A percentile compares a stretch with the other conserved stretches of the same genome.
Evolutionary conservation across 805 yeast species (phyloP).

Genomic region (Naumovozyma baii): DNA sequence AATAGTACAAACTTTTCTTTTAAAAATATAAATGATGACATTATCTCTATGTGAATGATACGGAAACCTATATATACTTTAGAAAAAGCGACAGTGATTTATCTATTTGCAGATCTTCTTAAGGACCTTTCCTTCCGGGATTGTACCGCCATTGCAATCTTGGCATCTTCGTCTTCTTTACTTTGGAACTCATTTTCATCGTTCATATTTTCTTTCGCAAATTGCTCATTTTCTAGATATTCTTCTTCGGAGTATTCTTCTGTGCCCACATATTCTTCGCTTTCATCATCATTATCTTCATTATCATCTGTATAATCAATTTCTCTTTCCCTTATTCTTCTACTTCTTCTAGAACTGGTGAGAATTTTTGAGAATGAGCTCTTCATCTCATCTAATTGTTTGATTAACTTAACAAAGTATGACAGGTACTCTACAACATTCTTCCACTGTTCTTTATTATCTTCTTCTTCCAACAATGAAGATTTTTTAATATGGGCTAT

Average conservation of each 20-base stretch:
- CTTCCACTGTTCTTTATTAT: neutral
- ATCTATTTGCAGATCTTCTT: neutral
- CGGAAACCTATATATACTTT: constrained; percentile 7
- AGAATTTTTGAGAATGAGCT: neutral
- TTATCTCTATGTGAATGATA: too few species aligned
- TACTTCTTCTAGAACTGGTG: neutral
- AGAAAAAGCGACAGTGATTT: neutral
- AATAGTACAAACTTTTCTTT: too few species aligned
- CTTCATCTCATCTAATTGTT: neutral
- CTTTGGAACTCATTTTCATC: neutral
- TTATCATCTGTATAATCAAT: neutral
- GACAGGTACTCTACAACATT: neutral
- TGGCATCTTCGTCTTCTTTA: neutral
- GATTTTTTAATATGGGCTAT: neutral
- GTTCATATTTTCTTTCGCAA: neutral
- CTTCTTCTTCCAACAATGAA: neutral
- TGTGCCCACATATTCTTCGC: neutral
- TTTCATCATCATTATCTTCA: neutral
- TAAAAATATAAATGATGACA: too few species aligned
- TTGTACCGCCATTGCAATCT: neutral
- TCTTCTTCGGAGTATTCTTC: neutral
- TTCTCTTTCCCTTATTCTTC: neutral
- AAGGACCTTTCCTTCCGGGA: neutral
- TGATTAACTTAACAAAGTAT: too few species aligned
- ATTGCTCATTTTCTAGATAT: neutral